Conservation (phyloP, 208 protist species). For the Trichomonas gallinae region DNA sequence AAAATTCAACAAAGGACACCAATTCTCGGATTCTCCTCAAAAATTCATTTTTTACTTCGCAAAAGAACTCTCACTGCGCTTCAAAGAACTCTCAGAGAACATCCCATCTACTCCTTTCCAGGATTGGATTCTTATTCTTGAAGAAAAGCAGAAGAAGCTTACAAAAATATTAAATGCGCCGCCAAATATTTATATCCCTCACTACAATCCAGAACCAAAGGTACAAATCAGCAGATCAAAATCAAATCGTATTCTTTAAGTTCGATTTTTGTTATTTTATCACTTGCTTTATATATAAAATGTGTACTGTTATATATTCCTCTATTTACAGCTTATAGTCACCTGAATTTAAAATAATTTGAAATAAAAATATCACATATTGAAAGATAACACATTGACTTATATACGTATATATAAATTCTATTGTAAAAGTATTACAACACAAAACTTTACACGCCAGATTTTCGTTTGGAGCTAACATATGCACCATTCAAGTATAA, state of each 20-base stretch:
- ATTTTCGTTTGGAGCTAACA: no score
- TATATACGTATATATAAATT: no score
- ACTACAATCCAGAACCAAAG: background rate
- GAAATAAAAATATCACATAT: no score
- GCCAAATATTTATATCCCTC: background rate
- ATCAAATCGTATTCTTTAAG: background rate
- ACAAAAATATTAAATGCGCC: background rate
- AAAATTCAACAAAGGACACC: background rate
- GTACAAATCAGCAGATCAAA: background rate
- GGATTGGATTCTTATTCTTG: background rate
- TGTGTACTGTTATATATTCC: no score
- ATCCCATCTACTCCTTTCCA: background rate
- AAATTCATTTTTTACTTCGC: background rate
- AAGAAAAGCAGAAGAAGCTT: background rate
- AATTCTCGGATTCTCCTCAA: background rate
- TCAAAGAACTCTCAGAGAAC: background rate
- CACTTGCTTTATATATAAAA: no score
- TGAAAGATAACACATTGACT: no score
- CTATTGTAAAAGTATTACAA: no score
- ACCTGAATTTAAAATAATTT: no score
- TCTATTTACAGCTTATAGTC: no score
- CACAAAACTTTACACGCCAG: no score
- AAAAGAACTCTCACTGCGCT: background rate
- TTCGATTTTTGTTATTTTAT: no score
- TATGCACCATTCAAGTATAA: no score